Percentiles rank a stretch among this genome's conserved stretches.
phyloP scores from a whole-genome alignment of 768 basidiomycete species.

The Rhodocollybia butyracea region DNA sequence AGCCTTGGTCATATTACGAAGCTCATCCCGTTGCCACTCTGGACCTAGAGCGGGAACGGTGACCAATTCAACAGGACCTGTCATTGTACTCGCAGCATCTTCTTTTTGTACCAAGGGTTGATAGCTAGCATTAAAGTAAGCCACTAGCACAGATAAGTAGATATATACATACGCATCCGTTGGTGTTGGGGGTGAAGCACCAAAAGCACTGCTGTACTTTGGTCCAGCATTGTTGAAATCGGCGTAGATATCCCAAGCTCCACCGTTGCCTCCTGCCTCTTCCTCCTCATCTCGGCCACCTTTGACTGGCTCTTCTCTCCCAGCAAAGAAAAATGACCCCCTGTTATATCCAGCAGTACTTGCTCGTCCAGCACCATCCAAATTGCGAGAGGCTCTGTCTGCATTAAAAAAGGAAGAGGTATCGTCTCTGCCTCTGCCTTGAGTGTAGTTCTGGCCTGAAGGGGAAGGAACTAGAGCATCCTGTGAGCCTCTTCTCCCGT shows the following conservation, averaged over 20 bases:
- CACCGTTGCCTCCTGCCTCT: slow-evolving; percentile 36
- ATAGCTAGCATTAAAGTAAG: slow-evolving; percentile 30
- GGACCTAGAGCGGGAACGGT: slow-evolving; percentile 90
- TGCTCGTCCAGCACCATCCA: slow-evolving; percentile 30
- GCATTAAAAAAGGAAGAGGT: slow-evolving; percentile 68
- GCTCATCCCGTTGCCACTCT: slow-evolving; percentile 82
- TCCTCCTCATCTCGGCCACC: slow-evolving; percentile 74
- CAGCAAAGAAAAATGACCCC: slow-evolving; percentile 62
- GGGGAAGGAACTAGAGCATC: slow-evolving; percentile 53
- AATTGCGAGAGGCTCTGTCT: slow-evolving; percentile 39
- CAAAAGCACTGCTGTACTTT: slow-evolving; percentile 66
- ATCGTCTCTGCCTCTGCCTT: slow-evolving; percentile 53
- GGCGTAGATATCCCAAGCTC: slow-evolving; percentile 76
- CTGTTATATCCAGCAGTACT: slow-evolving; percentile 71
- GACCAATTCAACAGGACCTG: slow-evolving; percentile 77
- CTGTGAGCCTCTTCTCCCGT: slow-evolving; percentile 57
- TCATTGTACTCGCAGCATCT: slow-evolving; percentile 28
- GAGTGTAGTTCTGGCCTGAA: slow-evolving; percentile 17
- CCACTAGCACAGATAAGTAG: neutral
- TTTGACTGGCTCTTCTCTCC: slow-evolving; percentile 74
- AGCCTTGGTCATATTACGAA: slow-evolving; percentile 72
- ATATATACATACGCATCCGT: slow-evolving; percentile 42
- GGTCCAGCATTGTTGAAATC: slow-evolving; percentile 90
- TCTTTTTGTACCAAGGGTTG: slow-evolving; percentile 36
- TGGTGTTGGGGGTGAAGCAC: slow-evolving; percentile 29